Conservation (phyloP, 805 yeast species). For the Yarrowia sp. region DNA sequence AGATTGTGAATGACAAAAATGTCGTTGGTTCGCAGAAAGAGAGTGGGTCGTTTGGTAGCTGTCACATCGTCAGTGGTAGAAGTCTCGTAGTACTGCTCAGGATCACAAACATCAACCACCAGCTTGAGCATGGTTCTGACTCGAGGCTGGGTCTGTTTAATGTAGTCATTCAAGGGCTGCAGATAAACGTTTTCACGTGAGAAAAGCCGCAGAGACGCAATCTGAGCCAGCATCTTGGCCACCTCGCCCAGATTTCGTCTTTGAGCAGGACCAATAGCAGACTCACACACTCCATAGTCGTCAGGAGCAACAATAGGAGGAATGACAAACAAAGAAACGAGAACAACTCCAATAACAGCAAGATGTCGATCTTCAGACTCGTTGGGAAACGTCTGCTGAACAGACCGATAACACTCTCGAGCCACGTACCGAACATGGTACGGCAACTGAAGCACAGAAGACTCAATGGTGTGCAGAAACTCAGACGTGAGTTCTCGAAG, state of each 20-base stretch:
- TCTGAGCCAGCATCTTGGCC: constrained; percentile 58
- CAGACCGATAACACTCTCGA: constrained; percentile 39
- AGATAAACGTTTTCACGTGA: constrained; percentile 58
- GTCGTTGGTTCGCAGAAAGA: constrained; percentile 40
- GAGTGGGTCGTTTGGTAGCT: constrained; percentile 45
- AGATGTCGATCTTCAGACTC: constrained; percentile 48
- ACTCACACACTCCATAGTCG: constrained; percentile 49
- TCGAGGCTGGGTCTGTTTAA: constrained; percentile 49
- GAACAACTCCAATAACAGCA: constrained; percentile 61
- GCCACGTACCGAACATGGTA: constrained; percentile 56
- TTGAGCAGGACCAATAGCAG: constrained; percentile 39
- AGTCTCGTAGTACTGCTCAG: constrained; percentile 60
- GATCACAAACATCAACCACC: constrained; percentile 52
- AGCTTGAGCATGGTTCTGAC: constrained; percentile 46
- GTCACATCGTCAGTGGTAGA: constrained; percentile 67
- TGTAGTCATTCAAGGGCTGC: constrained; percentile 76
- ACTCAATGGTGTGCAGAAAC: constrained; percentile 52
- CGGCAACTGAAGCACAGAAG: constrained; percentile 48
- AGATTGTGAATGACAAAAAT: constrained; percentile 42
- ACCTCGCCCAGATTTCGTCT: constrained; percentile 55
- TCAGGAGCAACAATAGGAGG: constrained; percentile 43
- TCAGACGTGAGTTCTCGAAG: constrained; percentile 69
- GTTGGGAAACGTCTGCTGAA: constrained; percentile 32
- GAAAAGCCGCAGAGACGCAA: constrained; percentile 67
- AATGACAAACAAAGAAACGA: constrained; percentile 37